Percentiles rank a stretch among this genome's conserved stretches.
Evolutionary conservation across 805 yeast species (phyloP).

Genomic region (Wickerhamiella slavikovae): DNA sequence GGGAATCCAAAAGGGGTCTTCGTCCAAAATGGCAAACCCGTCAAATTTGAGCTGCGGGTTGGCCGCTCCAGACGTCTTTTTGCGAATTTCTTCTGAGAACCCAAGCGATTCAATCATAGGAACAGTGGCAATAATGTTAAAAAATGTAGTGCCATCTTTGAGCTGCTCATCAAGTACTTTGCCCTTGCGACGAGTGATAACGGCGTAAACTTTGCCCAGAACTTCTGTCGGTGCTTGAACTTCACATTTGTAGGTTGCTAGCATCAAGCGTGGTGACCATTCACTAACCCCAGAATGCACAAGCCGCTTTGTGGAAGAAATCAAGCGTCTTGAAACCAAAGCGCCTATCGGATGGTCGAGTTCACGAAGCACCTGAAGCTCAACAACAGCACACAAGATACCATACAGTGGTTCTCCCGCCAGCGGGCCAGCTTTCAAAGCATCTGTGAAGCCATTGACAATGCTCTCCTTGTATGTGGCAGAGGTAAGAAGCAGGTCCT

Average conservation of each 20-base stretch:
- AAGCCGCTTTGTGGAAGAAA: slow-evolving; percentile 49
- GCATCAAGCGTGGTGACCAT: slow-evolving; percentile 75
- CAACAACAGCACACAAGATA: slow-evolving; percentile 17
- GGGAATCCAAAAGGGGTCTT: slow-evolving; percentile 98
- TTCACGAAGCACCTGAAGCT: slow-evolving; percentile 13
- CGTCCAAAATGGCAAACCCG: slow-evolving; percentile 69
- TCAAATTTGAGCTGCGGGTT: slow-evolving; percentile 84
- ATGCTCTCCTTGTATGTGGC: slow-evolving; percentile 39
- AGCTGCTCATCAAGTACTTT: slow-evolving; percentile 73
- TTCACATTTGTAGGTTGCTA: slow-evolving; percentile 88
- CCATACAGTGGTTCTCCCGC: slow-evolving; percentile 81
- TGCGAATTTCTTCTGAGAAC: slow-evolving; percentile 83
- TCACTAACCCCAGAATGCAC: slow-evolving; percentile 51
- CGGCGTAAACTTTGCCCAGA: slow-evolving; percentile 86
- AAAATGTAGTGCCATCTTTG: slow-evolving; percentile 97
- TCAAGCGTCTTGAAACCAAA: slow-evolving; percentile 43
- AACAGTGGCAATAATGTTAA: slow-evolving; percentile 60
- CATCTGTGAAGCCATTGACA: slow-evolving; percentile 67
- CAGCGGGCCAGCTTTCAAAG: slow-evolving; percentile 70
- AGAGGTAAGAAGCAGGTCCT: too few relatives aligned
- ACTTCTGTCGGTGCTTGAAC: slow-evolving; percentile 91
- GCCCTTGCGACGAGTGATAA: slow-evolving; percentile 77
- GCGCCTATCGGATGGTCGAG: slow-evolving; percentile 2
- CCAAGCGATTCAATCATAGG: slow-evolving; percentile 97
- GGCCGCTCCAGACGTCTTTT: slow-evolving; percentile 90